A percentile compares a stretch with the other conserved stretches of the same genome.
Evolutionary conservation across 805 yeast species (phyloP).

Genomic region (Metschnikowia cubensis): DNA sequence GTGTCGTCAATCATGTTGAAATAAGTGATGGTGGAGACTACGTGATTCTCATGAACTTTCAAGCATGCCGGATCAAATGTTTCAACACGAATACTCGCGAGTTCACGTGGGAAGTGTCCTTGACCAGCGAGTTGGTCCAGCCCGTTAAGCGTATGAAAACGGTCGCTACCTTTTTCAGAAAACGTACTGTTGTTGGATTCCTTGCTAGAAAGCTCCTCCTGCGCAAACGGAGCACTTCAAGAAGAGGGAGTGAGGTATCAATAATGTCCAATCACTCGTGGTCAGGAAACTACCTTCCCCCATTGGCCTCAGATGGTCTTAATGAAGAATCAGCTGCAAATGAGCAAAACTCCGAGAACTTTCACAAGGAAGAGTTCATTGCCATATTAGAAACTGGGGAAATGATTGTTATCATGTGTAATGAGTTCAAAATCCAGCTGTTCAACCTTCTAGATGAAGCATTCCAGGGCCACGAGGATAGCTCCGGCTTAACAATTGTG

Average conservation of each 20-base stretch:
- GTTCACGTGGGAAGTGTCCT: slow-evolving; percentile 53
- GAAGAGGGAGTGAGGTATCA: slow-evolving; percentile 35
- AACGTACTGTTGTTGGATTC: slow-evolving; percentile 47
- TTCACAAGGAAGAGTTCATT: slow-evolving; percentile 45
- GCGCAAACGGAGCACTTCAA: slow-evolving; percentile 19
- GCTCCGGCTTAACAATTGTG: slow-evolving; percentile 30
- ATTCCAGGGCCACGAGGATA: slow-evolving; percentile 12
- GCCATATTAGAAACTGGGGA: slow-evolving; percentile 51
- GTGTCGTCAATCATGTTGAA: slow-evolving; percentile 45
- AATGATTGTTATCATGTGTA: slow-evolving; percentile 46
- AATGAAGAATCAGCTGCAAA: neutral
- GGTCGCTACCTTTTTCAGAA: slow-evolving; percentile 59
- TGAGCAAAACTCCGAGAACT: slow-evolving; percentile 7
- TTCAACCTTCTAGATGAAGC: slow-evolving; percentile 23
- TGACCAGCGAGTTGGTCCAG: slow-evolving; percentile 32
- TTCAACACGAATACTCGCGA: slow-evolving; percentile 53
- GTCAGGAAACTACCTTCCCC: slow-evolving; percentile 36
- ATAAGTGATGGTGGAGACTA: slow-evolving; percentile 58
- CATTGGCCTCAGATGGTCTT: slow-evolving; percentile 5
- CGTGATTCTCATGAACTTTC: slow-evolving; percentile 50
- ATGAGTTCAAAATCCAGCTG: slow-evolving; percentile 40
- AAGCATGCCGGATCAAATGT: slow-evolving; percentile 51
- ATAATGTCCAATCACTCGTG: slow-evolving; percentile 19
- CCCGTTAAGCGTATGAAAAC: slow-evolving; percentile 30
- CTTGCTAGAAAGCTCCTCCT: slow-evolving; percentile 31